phyloP scores from a whole-genome alignment of 1,284 basidiomycete genomes.

The Porphyrellus sp. region DNA sequence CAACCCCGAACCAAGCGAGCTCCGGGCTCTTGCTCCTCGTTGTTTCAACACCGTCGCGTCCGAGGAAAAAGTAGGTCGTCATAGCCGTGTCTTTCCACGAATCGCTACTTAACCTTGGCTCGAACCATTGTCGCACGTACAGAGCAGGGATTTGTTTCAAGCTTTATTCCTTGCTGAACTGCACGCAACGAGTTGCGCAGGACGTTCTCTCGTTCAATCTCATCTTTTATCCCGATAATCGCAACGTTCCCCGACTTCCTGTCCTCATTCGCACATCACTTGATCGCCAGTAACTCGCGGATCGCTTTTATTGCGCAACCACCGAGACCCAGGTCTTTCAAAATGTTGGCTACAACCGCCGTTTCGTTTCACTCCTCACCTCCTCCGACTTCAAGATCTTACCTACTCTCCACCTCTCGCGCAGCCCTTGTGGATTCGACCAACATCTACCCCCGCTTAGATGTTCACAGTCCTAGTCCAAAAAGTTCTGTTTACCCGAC shows the following conservation, averaged over 20 bases:
- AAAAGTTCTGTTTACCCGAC: constrained; percentile 20
- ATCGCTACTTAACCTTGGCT: neutral
- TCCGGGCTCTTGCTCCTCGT: constrained; percentile 21
- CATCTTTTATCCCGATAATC: constrained; percentile 24
- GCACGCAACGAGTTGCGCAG: constrained; percentile 27
- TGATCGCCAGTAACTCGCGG: constrained; percentile 8
- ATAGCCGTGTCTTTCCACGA: neutral
- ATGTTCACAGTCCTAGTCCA: neutral
- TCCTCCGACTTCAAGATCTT: neutral
- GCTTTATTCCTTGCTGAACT: constrained; percentile 4
- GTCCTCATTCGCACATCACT: constrained; percentile 8
- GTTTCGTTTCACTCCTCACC: constrained; percentile 4
- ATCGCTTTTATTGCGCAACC: constrained; percentile 13
- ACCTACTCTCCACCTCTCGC: constrained; percentile 9
- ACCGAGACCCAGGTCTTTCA: constrained; percentile 2
- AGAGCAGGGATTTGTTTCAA: constrained; percentile 2
- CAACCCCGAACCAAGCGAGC: constrained; percentile 29
- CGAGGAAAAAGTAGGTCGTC: constrained; percentile 20
- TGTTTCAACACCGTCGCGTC: constrained; percentile 23
- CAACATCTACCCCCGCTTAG: constrained; percentile 13
- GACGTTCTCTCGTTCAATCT: constrained; percentile 28
- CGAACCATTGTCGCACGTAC: neutral
- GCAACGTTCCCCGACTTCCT: constrained; percentile 19
- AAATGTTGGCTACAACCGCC: constrained; percentile 22
- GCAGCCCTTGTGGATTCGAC: constrained; percentile 27